Evolutionary conservation across 345 rosid species (phyloP), one percentile per base, ranked within the genome.

Genomic region (Rhodamnia rubescens): DNA sequence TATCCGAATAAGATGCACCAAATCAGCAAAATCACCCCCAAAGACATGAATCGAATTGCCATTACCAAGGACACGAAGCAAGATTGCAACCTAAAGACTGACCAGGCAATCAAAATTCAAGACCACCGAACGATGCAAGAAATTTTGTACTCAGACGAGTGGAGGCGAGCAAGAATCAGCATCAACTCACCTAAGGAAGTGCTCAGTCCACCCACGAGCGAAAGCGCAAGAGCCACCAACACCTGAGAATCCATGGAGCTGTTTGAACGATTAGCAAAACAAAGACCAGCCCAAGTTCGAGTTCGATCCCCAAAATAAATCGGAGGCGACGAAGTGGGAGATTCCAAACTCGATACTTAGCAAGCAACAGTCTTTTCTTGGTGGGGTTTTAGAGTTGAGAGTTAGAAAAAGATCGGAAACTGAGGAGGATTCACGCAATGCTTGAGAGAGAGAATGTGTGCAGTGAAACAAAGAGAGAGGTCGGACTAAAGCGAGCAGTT

Each of bases 201-300:
- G 87, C 96, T 95, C 58, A 94, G 91, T 84, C 95, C 94, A 27
- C 94, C 95, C 84, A 92, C 93, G 83, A 91, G 92, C 51, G 96
- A 95, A 32, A 95, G 89, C 26, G 90, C 92, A 86, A 93, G 93
- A 87, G 93, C 93, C 18, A 92, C 92, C 82, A 90, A 59, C 86
- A 92, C 93, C 89, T 93, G 98, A 61, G 98, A 96, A 86, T 91
- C 98, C 99, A 97, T 95, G 86, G 86, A 24, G 78, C 47, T 11
- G 78, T 21, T 29, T 0, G 78, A 20, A 69, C 26, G 78, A 2
- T 69, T 36, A 26, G 26, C 24, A 20, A 36, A 69, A 69, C 44
- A 40, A 21, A 69, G 47, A 69, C 78, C 26, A 21, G 36, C 47
- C 78, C 78, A 12, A 36, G 78, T 69, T 8, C 47, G 78, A 64